phyloP scores from a whole-genome alignment of 2,329 filamentous ascomycete genomes.

The Venturia effusa region DNA sequence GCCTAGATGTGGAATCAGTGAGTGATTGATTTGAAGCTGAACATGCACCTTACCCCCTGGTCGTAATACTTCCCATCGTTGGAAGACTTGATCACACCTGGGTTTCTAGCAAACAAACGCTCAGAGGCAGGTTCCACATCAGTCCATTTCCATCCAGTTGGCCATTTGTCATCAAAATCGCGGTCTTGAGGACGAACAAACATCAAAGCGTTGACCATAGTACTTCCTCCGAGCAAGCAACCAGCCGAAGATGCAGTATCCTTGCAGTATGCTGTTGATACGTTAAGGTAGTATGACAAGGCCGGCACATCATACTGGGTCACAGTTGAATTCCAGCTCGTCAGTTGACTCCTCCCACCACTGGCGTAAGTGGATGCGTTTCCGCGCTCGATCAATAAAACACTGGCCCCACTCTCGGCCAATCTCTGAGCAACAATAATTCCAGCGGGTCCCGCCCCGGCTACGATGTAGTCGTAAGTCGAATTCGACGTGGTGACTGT shows the following conservation, averaged over 20 bases:
- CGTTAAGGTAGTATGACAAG: constrained; percentile 41
- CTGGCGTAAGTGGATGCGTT: constrained; percentile 32
- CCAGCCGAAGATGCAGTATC: constrained; percentile 35
- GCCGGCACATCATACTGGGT: constrained; percentile 44
- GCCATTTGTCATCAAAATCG: constrained; percentile 42
- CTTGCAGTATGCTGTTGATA: constrained; percentile 29
- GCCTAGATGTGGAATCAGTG: constrained; percentile 25
- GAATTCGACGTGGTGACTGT: constrained; percentile 14
- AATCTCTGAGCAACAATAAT: constrained; percentile 42
- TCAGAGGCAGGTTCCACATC: constrained; percentile 37
- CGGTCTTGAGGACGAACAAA: constrained; percentile 43
- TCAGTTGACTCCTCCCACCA: constrained; percentile 20
- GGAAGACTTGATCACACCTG: constrained; percentile 35
- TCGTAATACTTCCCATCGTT: constrained; percentile 35
- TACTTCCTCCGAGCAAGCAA: constrained; percentile 42
- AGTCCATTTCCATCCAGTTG: constrained; percentile 38
- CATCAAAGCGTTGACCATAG: constrained; percentile 43
- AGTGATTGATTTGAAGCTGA: background rate
- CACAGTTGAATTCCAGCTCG: constrained; percentile 31
- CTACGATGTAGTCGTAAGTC: constrained; percentile 29
- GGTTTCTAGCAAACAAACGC: constrained; percentile 34
- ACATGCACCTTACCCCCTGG: background rate
- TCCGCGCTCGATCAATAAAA: constrained; percentile 41
- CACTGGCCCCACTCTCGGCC: constrained; percentile 39
- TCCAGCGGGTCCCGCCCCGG: constrained; percentile 42